Evolutionary conservation across 2,329 filamentous ascomycete species (phyloP).

Genomic region (Neopestalotiopsis clavispora): DNA sequence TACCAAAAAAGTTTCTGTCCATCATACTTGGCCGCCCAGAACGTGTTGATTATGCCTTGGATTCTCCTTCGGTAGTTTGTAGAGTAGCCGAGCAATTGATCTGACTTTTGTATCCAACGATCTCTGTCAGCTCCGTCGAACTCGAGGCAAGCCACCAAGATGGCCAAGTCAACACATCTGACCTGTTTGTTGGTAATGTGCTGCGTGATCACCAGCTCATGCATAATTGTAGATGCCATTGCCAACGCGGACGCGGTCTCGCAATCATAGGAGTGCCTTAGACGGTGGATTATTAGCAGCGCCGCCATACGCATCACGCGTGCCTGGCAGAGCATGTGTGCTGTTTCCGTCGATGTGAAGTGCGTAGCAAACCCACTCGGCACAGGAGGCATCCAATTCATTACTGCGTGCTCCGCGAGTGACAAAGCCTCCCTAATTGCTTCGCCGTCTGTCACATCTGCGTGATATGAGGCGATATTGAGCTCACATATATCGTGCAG

Average conservation of each 20-base stretch:
- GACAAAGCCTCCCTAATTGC: no score
- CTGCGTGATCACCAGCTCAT: slow-evolving; percentile 27
- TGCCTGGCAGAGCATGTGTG: slow-evolving; percentile 35
- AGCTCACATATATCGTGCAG: slow-evolving; percentile 32
- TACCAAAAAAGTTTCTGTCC: no score
- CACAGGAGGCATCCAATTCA: no score
- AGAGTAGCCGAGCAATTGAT: no score
- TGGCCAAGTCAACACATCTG: slow-evolving; percentile 27
- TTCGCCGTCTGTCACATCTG: no score
- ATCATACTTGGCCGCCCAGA: not conserved
- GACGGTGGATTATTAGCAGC: slow-evolving; percentile 29
- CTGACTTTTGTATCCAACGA: no score
- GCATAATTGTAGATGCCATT: slow-evolving; percentile 28
- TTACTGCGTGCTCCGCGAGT: no score
- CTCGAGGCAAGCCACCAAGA: slow-evolving; percentile 32
- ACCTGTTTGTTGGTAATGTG: slow-evolving; percentile 23
- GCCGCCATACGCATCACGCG: slow-evolving; percentile 28
- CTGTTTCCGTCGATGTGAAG: slow-evolving; percentile 28
- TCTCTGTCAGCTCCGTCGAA: slow-evolving; percentile 7
- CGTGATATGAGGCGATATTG: slow-evolving; percentile 12
- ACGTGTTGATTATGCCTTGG: no score
- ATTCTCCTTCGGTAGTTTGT: no score
- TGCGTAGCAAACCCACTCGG: slow-evolving; percentile 20
- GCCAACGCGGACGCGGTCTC: slow-evolving; percentile 18
- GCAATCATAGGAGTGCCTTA: slow-evolving; percentile 27